phyloP scores from a whole-genome alignment of 441 rosid species.

The Jatropha multifida region DNA sequence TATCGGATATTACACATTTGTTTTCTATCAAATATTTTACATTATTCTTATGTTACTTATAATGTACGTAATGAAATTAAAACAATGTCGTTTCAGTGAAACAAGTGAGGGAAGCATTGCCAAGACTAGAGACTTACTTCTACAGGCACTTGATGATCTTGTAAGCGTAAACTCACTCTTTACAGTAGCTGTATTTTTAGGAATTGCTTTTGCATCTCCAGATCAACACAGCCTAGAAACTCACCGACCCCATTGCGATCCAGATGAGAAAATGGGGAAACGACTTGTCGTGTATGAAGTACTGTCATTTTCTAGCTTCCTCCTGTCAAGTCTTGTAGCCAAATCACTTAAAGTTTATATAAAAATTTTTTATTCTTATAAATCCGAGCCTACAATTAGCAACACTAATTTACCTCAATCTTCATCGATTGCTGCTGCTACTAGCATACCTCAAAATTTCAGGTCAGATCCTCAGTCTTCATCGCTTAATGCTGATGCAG shows the following conservation, averaged over 20 bases:
- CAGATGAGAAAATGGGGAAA: constrained; percentile 2
- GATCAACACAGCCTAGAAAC: constrained; percentile 17
- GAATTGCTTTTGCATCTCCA: constrained; percentile 19
- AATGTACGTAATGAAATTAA: too few species aligned
- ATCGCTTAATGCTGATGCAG: too few species aligned
- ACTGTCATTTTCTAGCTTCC: constrained; percentile 24
- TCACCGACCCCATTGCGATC: constrained; percentile 9
- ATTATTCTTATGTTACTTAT: background rate
- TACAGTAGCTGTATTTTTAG: constrained; percentile 30
- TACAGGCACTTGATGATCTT: constrained; percentile 23
- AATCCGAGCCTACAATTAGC: background rate
- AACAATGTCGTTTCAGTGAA: too few species aligned
- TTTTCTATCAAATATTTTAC: background rate
- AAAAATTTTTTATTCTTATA: background rate
- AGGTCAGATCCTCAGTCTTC: too few species aligned
- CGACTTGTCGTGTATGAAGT: constrained; percentile 21
- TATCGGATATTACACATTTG: background rate
- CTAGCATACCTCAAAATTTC: too few species aligned
- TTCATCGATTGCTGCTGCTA: too few species aligned
- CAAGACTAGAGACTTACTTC: background rate
- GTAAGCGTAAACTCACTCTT: constrained; percentile 30
- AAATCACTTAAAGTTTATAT: constrained; percentile 26
- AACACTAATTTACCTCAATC: too few species aligned
- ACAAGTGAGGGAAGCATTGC: too few species aligned
- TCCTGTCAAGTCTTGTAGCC: constrained; percentile 24